Percentiles rank a stretch among this genome's conserved stretches.
phyloP scores from a whole-genome alignment of 2,329 filamentous ascomycete genomes.

The Hypocrella siamensis region DNA sequence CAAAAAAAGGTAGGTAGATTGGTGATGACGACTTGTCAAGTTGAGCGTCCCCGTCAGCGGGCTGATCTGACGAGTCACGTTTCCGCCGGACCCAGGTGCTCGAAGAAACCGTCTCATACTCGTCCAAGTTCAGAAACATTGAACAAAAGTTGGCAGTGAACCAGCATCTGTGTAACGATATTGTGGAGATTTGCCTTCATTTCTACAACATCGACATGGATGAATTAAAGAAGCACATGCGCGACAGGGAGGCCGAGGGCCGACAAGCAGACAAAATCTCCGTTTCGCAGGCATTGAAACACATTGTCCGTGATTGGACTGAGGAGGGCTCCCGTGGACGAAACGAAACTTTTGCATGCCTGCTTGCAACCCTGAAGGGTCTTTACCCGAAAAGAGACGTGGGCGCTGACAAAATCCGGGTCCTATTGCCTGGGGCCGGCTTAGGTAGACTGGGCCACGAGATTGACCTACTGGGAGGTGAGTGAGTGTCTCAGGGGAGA shows the following conservation, averaged over 20 bases:
- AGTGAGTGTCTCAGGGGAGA: background rate
- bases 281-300: slow-evolving; percentile 37
- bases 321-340: slow-evolving; percentile 29
- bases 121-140: slow-evolving; percentile 31
- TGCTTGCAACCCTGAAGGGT: slow-evolving; percentile 16
- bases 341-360: slow-evolving; percentile 22
- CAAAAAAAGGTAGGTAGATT: slow-evolving; percentile 15
- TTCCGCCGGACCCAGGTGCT: slow-evolving; percentile 22
- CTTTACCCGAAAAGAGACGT: slow-evolving; percentile 14
- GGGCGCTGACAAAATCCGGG: slow-evolving; percentile 11
- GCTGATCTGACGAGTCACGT: background rate
- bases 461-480: slow-evolving; percentile 24
- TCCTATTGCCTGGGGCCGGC: slow-evolving; percentile 36
- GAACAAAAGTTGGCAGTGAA: slow-evolving; percentile 28
- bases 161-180: slow-evolving; percentile 26
- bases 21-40: background rate
- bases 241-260: slow-evolving; percentile 19
- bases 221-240: slow-evolving; percentile 28
- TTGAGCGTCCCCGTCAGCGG: background rate
- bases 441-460: slow-evolving; percentile 36
- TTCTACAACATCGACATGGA: slow-evolving; percentile 28
- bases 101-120: slow-evolving; percentile 40
- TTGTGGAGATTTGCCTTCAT: slow-evolving; percentile 25
- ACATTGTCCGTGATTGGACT: slow-evolving; percentile 42
- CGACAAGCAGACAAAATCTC: slow-evolving; percentile 27